Conservation (phyloP, 306 rosid genomes). For the Vigna unguiculata region DNA sequence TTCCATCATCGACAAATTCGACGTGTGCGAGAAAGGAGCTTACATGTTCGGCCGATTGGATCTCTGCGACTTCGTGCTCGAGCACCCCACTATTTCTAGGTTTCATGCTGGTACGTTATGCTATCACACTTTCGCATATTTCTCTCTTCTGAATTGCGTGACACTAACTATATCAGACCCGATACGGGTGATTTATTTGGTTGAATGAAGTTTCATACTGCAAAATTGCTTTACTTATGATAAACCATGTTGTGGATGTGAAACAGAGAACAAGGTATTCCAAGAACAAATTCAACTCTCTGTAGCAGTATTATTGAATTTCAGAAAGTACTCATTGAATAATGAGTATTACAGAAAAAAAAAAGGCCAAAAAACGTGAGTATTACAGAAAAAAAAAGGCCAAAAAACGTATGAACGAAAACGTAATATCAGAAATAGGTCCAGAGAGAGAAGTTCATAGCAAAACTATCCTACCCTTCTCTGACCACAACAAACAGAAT, state of each 20-base stretch:
- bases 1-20: constrained; percentile 63
- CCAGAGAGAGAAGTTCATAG: no score
- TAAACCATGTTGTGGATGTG: not conserved
- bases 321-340: no score
- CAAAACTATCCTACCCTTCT: no score
- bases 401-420: no score
- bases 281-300: no score
- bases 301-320: no score
- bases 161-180: not conserved
- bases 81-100: constrained; percentile 87
- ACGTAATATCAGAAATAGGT: no score
- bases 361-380: no score
- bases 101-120: constrained; percentile 79
- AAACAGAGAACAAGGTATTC: no score
- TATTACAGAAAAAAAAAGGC: no score
- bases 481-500: no score
- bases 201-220: not conserved
- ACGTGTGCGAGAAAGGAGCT: constrained; percentile 82
- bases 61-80: constrained; percentile 86
- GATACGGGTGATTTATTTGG: not conserved
- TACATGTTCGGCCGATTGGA: constrained; percentile 96
- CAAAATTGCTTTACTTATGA: not conserved
- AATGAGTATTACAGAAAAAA: no score
- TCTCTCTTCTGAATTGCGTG: not conserved
- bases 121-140: not conserved